Evolutionary conservation across 2,329 filamentous ascomycete genomes (phyloP).

Genomic region (Juglanconis sp.): DNA sequence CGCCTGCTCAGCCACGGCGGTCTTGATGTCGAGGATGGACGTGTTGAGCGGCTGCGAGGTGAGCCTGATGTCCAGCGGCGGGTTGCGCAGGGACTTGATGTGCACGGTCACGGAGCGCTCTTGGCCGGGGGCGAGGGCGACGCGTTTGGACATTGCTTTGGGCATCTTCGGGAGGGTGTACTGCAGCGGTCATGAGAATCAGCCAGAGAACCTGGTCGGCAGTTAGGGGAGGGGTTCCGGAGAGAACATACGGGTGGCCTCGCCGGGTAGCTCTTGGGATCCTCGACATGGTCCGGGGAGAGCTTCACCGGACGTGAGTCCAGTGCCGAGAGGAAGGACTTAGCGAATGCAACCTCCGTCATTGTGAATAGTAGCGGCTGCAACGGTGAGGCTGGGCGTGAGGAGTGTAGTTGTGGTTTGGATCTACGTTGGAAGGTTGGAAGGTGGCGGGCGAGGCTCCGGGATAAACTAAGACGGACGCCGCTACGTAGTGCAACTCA

Average conservation of each 20-base stretch:
- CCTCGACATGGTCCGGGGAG: slow-evolving; percentile 85
- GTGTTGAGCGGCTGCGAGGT: slow-evolving; percentile 62
- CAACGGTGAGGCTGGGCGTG: not conserved
- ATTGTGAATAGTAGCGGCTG: slow-evolving; percentile 42
- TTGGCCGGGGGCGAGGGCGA: slow-evolving; percentile 46
- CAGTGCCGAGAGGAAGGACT: slow-evolving; percentile 75
- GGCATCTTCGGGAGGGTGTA: slow-evolving; percentile 70
- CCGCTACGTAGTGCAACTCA: slow-evolving; percentile 15
- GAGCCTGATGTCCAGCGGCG: slow-evolving; percentile 65
- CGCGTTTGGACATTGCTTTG: slow-evolving; percentile 36
- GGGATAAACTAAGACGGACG: not conserved
- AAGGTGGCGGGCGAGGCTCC: not conserved
- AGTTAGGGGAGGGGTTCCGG: slow-evolving; percentile 6
- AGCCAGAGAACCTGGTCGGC: not conserved
- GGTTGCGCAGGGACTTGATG: slow-evolving; percentile 76
- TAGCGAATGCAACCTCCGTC: slow-evolving; percentile 83
- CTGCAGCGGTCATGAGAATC: slow-evolving; percentile 37
- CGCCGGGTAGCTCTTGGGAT: slow-evolving; percentile 73
- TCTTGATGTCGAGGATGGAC: slow-evolving; percentile 76
- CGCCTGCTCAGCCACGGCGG: slow-evolving; percentile 60
- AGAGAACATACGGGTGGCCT: slow-evolving; percentile 65
- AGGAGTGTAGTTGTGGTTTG: not conserved
- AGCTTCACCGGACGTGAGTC: slow-evolving; percentile 79
- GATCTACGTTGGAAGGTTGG: not conserved
- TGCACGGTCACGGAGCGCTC: slow-evolving; percentile 55